These are phyloP conservation scores for Tubosaeta brunneosetosa DNA, from an alignment of 768 basidiomycete genomes.

Conservation along the genomic window DNA sequence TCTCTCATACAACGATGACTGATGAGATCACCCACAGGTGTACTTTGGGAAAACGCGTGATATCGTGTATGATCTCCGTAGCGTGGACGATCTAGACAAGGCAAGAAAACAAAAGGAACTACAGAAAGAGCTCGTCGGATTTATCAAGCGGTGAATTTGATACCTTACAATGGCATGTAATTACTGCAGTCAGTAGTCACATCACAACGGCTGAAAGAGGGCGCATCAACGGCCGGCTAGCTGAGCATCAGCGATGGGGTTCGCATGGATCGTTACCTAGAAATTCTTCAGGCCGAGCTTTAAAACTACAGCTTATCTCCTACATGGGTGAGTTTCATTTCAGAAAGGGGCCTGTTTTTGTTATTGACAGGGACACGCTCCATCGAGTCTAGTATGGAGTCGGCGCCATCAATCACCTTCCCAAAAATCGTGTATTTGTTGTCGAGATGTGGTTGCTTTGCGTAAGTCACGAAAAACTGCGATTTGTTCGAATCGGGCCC, in stretches of 20 bases:
- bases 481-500: conserved; percentile 92
- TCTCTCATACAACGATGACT: conserved; percentile 2
- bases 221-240: conserved; percentile 22
- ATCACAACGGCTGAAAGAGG: background rate
- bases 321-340: conserved; percentile 81
- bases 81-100: conserved; percentile 79
- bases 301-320: conserved; percentile 21
- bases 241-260: conserved; percentile 84
- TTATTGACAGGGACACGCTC: conserved; percentile 86
- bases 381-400: conserved; percentile 90
- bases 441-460: conserved; percentile 92
- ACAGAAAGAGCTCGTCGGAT: conserved; percentile 86
- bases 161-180: conserved; percentile 13
- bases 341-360: conserved; percentile 83
- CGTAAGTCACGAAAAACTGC: conserved; percentile 86
- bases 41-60: conserved; percentile 98
- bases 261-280: conserved; percentile 87
- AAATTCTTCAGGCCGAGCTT: conserved; percentile 4
- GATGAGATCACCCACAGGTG: conserved; percentile 44
- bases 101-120: conserved; percentile 77
- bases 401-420: conserved; percentile 97
- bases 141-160: conserved; percentile 61
- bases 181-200: conserved; percentile 4
- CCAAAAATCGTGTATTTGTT: conserved; percentile 94
- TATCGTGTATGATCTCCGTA: conserved; percentile 87